Conservation (phyloP, 805 yeast species). For the Saccharomycopsis fermentans region DNA sequence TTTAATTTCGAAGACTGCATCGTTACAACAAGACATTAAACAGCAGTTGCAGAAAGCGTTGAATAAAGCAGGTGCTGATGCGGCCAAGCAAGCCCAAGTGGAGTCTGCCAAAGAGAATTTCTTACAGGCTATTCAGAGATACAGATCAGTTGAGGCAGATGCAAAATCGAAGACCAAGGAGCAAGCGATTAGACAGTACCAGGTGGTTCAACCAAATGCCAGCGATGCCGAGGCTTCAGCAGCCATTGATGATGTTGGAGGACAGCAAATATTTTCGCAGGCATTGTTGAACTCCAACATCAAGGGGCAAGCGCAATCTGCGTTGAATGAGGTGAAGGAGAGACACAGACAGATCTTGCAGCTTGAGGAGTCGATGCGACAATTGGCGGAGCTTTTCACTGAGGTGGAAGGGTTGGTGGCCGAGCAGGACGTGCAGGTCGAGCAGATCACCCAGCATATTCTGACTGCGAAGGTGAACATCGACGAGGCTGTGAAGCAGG, state of each 20-base stretch:
- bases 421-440: constrained; percentile 85
- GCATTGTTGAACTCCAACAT: constrained; percentile 80
- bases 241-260: constrained; percentile 75
- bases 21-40: constrained; percentile 68
- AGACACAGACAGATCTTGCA: constrained; percentile 92
- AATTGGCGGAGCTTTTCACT: constrained; percentile 84
- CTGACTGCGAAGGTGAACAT: constrained; percentile 79
- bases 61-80: constrained; percentile 56
- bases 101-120: constrained; percentile 80
- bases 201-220: constrained; percentile 80
- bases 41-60: constrained; percentile 68
- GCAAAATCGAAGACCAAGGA: constrained; percentile 75
- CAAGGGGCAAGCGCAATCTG: constrained; percentile 92
- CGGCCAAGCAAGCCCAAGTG: constrained; percentile 81
- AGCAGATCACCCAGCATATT: constrained; percentile 73
- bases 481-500: constrained; percentile 91
- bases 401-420: constrained; percentile 95
- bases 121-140: constrained; percentile 76
- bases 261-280: constrained; percentile 89
- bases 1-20: constrained; percentile 65
- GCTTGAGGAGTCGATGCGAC: constrained; percentile 92
- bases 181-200: constrained; percentile 89
- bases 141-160: constrained; percentile 76
- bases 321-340: constrained; percentile 88
- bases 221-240: constrained; percentile 74